phyloP scores from a whole-genome alignment of 495 filamentous ascomycete species.

The Elaphomyces granulatus region DNA sequence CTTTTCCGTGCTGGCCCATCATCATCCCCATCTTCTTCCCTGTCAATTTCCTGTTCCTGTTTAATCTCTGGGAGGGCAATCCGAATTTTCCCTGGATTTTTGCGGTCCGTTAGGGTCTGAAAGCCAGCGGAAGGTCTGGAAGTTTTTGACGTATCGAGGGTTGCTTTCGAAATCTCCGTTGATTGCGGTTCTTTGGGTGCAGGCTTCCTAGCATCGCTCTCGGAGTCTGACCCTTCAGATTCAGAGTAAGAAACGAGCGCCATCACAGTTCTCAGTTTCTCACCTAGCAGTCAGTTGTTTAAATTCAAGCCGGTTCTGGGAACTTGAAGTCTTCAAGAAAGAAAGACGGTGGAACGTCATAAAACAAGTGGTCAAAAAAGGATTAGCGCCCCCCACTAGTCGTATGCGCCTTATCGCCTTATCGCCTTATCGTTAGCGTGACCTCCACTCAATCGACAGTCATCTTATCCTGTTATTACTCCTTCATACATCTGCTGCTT shows the following conservation, averaged over 20 bases:
- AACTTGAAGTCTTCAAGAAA: too few species aligned
- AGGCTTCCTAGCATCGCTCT: constrained; percentile 16
- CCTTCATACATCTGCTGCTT: too few species aligned
- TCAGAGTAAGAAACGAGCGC: constrained; percentile 72
- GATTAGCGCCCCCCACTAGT: too few species aligned
- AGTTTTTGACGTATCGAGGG: constrained; percentile 18
- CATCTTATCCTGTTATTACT: too few species aligned
- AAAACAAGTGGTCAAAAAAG: too few species aligned
- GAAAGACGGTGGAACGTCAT: too few species aligned
- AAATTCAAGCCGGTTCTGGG: too few species aligned
- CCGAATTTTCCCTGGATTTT: constrained; percentile 68
- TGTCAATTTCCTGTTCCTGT: constrained; percentile 24
- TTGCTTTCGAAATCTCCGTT: constrained; percentile 17
- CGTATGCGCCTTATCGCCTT: too few species aligned
- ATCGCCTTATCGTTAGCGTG: too few species aligned
- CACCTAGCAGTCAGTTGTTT: too few species aligned
- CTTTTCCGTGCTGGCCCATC: constrained; percentile 62
- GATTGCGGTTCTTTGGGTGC: constrained; percentile 9
- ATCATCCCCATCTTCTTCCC: constrained; percentile 20
- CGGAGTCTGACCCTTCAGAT: constrained; percentile 62
- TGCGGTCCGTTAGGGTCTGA: constrained; percentile 63
- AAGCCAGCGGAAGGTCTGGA: constrained; percentile 36
- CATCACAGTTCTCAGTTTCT: too few species aligned
- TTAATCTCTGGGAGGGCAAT: constrained; percentile 49
- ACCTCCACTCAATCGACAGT: too few species aligned